Conservation (phyloP, 352 stramenopile genomes). For the Phytophthora quininea region DNA sequence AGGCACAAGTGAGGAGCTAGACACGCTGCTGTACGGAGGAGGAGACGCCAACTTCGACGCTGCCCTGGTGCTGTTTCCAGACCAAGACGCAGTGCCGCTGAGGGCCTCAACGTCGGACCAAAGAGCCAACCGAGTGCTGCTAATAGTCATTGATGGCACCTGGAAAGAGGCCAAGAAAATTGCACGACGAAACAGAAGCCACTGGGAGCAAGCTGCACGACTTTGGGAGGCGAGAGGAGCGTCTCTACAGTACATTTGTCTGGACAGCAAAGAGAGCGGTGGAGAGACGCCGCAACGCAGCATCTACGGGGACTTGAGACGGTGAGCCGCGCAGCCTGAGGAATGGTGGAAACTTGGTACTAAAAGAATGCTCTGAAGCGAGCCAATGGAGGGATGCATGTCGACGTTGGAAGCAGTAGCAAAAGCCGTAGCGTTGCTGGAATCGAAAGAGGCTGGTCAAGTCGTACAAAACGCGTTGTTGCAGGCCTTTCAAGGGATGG, state of each 20-base stretch:
- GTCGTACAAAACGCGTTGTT: conserved; percentile 38
- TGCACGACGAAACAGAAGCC: conserved; percentile 48
- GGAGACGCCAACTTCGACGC: conserved; percentile 22
- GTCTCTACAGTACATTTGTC: conserved; percentile 55
- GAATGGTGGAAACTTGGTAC: neutral
- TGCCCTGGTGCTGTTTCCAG: conserved; percentile 51
- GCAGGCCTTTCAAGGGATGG: conserved; percentile 60
- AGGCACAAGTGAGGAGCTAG: conserved; percentile 27
- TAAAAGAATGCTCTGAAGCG: conserved; percentile 34
- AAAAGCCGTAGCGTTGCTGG: conserved; percentile 47
- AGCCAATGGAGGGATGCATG: conserved; percentile 75
- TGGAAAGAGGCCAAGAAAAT: conserved; percentile 88
- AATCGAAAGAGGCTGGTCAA: conserved; percentile 27
- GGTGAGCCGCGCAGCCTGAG: conserved; percentile 24
- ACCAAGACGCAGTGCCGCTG: conserved; percentile 36
- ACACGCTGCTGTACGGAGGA: conserved; percentile 41
- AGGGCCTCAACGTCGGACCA: neutral
- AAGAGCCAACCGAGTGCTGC: conserved; percentile 31
- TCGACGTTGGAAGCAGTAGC: conserved; percentile 80
- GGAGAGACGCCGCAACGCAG: conserved; percentile 26
- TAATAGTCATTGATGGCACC: conserved; percentile 79
- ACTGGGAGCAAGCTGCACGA: conserved; percentile 43
- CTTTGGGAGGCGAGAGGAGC: conserved; percentile 28
- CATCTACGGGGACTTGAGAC: conserved; percentile 69
- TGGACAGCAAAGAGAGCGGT: conserved; percentile 21